A percentile compares a stretch with the other conserved stretches of the same genome.
phyloP scores from a whole-genome alignment of 352 stramenopile species.

The Pythium folliculosum region DNA sequence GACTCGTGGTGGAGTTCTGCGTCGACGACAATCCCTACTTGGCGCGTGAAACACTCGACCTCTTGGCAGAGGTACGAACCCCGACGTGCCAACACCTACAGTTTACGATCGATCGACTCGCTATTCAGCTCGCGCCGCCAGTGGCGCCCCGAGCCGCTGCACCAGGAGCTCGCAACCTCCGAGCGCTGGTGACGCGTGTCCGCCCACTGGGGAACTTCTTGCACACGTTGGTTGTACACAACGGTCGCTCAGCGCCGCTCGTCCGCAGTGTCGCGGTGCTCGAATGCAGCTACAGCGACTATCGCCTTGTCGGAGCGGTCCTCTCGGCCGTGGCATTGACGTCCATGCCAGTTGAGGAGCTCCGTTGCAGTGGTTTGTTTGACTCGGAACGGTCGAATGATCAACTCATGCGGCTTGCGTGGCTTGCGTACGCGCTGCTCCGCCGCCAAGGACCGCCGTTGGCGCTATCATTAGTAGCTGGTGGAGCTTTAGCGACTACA shows the following conservation, averaged over 20 bases:
- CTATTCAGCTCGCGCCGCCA: slow-evolving; percentile 1
- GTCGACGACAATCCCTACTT: not conserved
- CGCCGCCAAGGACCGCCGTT: not conserved
- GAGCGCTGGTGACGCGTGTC: not conserved
- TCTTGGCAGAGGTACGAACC: not conserved
- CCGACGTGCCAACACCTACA: not conserved
- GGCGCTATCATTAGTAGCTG: not conserved
- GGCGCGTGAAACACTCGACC: slow-evolving; percentile 1
- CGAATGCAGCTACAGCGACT: slow-evolving; percentile 2
- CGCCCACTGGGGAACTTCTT: not conserved
- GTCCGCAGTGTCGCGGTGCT: not conserved
- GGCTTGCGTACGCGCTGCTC: slow-evolving; percentile 3
- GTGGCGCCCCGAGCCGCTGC: too few relatives aligned
- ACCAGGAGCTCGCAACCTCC: not conserved
- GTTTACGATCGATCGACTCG: slow-evolving; percentile 8
- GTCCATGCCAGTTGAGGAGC: not conserved
- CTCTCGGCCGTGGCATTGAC: slow-evolving; percentile 4
- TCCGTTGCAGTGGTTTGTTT: not conserved
- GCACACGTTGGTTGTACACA: not conserved
- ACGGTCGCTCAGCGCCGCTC: not conserved
- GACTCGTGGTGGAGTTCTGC: not conserved
- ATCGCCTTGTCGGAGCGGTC: slow-evolving; percentile 1
- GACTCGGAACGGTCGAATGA: not conserved
- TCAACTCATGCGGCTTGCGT: slow-evolving; percentile 1
- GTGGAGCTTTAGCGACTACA: not conserved